Percentiles rank a stretch among this genome's conserved stretches.
Evolutionary conservation across 148 eudicot genomes (phyloP).

Genomic region (Silene conica): DNA sequence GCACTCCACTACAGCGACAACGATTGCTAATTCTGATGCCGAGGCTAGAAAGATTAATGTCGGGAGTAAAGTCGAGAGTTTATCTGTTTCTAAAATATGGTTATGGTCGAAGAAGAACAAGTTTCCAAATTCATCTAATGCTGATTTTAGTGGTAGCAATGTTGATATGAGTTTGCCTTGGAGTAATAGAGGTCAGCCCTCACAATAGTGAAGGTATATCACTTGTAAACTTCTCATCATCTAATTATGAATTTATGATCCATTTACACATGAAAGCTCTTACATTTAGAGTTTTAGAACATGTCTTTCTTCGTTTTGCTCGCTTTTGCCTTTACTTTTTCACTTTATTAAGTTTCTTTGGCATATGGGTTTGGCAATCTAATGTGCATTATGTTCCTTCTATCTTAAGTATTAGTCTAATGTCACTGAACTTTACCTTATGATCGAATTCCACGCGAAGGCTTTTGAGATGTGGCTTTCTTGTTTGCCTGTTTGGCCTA

Average conservation of each 20-base stretch:
- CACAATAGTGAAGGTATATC: constrained; percentile 24
- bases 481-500: constrained; percentile 15
- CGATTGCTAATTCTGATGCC: constrained; percentile 22
- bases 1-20: constrained; percentile 19
- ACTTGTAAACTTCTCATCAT: constrained; percentile 10
- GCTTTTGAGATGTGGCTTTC: constrained; percentile 19
- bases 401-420: constrained; percentile 23
- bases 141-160: constrained; percentile 23
- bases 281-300: constrained; percentile 11
- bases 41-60: constrained; percentile 61
- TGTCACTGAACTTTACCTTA: constrained; percentile 30
- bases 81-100: constrained; percentile 97
- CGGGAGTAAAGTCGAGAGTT: constrained; percentile 71
- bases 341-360: constrained; percentile 11
- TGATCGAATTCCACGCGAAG: constrained; percentile 29
- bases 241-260: constrained; percentile 12
- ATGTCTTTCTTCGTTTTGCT: background rate
- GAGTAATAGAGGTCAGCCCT: constrained; percentile 32
- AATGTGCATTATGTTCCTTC: constrained; percentile 35
- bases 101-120: constrained; percentile 82
- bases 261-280: constrained; percentile 18
- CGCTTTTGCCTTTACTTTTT: background rate
- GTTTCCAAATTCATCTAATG: constrained; percentile 39
- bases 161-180: constrained; percentile 56
- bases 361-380: constrained; percentile 12